Conservation (phyloP, 2,329 filamentous ascomycete species). For the Hypoxylon sp. region DNA sequence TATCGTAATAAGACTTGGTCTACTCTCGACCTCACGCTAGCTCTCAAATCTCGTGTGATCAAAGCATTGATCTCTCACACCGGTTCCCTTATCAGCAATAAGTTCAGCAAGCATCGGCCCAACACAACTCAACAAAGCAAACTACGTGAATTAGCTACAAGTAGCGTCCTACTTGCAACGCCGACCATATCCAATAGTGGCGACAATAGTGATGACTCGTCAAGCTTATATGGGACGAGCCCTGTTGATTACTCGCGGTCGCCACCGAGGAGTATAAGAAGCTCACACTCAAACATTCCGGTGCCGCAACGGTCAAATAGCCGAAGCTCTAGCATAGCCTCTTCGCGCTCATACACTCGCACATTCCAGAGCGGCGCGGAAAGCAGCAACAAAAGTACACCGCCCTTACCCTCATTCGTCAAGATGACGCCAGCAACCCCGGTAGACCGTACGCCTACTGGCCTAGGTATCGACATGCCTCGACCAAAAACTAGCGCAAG, state of each 20-base stretch:
- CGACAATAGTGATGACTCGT: conserved; percentile 71
- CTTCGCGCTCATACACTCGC: conserved; percentile 58
- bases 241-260: conserved; percentile 72
- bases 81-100: conserved; percentile 97
- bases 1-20: conserved; percentile 99
- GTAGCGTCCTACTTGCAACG: conserved; percentile 73
- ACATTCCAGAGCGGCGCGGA: conserved; percentile 38
- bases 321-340: conserved; percentile 68
- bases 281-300: conserved; percentile 65
- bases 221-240: conserved; percentile 67
- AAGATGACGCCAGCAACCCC: conserved; percentile 54
- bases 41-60: conserved; percentile 94
- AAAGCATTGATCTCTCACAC: conserved; percentile 95
- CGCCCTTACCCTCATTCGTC: conserved; percentile 52
- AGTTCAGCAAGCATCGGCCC: conserved; percentile 90
- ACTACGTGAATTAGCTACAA: conserved; percentile 86
- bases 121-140: conserved; percentile 83
- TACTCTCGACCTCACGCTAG: conserved; percentile 92
- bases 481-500: conserved; percentile 52
- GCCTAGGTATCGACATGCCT: conserved; percentile 49
- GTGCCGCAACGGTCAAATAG: conserved; percentile 62
- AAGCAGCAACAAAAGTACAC: conserved; percentile 45
- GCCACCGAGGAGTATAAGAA: conserved; percentile 67
- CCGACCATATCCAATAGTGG: conserved; percentile 59
- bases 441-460: conserved; percentile 44